These are phyloP conservation scores for Termitomyces sp. DNA, from an alignment of 1,284 basidiomycete species.

Conservation along the genomic window DNA sequence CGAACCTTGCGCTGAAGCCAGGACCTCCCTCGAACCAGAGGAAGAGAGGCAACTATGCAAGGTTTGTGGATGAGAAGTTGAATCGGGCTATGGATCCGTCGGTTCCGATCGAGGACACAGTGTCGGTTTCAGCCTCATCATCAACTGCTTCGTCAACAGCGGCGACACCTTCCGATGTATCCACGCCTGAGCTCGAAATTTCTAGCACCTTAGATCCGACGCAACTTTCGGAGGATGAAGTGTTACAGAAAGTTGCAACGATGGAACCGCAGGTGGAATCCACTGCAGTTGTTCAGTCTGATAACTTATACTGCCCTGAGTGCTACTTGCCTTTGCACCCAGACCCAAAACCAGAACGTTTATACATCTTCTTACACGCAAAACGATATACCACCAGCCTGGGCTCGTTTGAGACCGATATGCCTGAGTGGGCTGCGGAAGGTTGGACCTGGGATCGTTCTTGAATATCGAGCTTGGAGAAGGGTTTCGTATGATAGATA, in stretches of 20 bases:
- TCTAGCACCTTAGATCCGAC: conserved; percentile 17
- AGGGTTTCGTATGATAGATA: not conserved
- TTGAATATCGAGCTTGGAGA: not conserved
- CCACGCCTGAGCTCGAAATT: conserved; percentile 12
- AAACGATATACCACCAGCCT: conserved; percentile 75
- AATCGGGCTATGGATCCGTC: conserved; percentile 17
- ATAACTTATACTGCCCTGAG: conserved; percentile 67
- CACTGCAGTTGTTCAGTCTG: conserved; percentile 28
- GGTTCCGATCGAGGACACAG: not conserved
- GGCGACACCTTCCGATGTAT: conserved; percentile 11
- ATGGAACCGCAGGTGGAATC: conserved; percentile 31
- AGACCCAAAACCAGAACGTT: conserved; percentile 83
- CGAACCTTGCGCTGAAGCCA: conserved; percentile 44
- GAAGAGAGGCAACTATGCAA: conserved; percentile 54
- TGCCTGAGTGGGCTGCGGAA: conserved; percentile 68
- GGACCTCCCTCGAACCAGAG: conserved; percentile 55
- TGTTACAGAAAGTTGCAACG: conserved; percentile 33
- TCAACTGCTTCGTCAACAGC: conserved; percentile 4
- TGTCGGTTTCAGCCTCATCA: conserved; percentile 6
- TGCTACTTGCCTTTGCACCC: conserved; percentile 89
- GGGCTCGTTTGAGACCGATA: conserved; percentile 68
- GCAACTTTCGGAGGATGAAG: conserved; percentile 45
- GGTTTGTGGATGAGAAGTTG: conserved; percentile 26
- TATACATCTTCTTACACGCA: conserved; percentile 94
- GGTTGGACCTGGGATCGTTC: conserved; percentile 56